Evolutionary conservation across 805 yeast genomes (phyloP), one percentile per base, ranked within the genome.

Genomic region (Wickerhamomyces chambardii): DNA sequence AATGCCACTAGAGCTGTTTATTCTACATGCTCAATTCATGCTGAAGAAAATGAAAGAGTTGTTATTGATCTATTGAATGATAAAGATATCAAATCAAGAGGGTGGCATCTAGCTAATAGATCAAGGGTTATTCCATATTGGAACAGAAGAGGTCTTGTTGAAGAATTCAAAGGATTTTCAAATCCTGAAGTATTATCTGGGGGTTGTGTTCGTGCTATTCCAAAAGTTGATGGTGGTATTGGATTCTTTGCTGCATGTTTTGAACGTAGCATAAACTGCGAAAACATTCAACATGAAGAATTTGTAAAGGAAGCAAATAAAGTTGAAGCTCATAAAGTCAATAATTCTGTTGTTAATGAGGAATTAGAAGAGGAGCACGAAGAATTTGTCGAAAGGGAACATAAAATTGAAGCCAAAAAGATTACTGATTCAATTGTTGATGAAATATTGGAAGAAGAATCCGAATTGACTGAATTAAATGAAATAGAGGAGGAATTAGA

Each of bases 171-270:
- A 18, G 57, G 73, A 6, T 68, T 70, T 9, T 59, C 53, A 12
- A 59, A 64, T 29, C 72, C 78, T 16, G 65, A 66, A 27, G 64
- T 59, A 28, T 51, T 85, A 33, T 95, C 96, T 1, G 86, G 78
- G 1, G 90, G 92, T 0, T 89, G 97, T 59, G 77, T 92, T 0
- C 67, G 99, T 45, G 82, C 89, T 1, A 59, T 78, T 30, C 95
- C 97, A 1, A 79, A 75, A 41, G 81, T 72, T 30, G 98, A 92
- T 55, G 98, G 97, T 22, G 98, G 98, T n/a, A 92, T 92, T 48
- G 99, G 99, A 0, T 92, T 92, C 54, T 92, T 92, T 59, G 97
- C 97, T 0, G 97, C 89, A 1, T 79, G 92, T 37, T 90, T 92
- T 54, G 83, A 84, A 43, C 68, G 82, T 37, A 51, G n/a, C n/a